phyloP scores from a whole-genome alignment of 176 grass and related monocot species.

The Carex pumila region DNA sequence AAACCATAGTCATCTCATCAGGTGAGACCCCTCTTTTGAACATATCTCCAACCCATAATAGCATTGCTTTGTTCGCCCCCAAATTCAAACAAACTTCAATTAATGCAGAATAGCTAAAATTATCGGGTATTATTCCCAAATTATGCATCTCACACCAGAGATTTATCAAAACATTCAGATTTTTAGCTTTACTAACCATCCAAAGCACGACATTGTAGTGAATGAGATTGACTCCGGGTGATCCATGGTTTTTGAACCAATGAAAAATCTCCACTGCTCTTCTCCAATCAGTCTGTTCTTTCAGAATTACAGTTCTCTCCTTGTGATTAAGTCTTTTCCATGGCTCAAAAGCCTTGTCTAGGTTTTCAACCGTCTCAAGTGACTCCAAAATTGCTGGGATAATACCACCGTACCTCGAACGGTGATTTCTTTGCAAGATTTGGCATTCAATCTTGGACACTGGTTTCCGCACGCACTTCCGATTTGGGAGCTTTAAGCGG shows the following conservation, averaged over 20 bases:
- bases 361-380: conserved; percentile 31
- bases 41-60: conserved; percentile 71
- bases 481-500: neutral
- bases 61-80: conserved; percentile 24
- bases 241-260: conserved; percentile 41
- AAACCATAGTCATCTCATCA: conserved; percentile 69
- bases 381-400: conserved; percentile 60
- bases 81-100: conserved; percentile 65
- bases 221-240: conserved; percentile 65
- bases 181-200: conserved; percentile 38
- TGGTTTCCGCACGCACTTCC: conserved; percentile 6
- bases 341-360: conserved; percentile 58
- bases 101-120: conserved; percentile 58
- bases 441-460: neutral
- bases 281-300: conserved; percentile 81
- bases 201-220: conserved; percentile 75
- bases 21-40: conserved; percentile 64
- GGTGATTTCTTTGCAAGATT: neutral
- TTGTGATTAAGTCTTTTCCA: conserved; percentile 53
- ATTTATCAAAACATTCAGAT: conserved; percentile 43
- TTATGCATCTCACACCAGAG: conserved; percentile 71
- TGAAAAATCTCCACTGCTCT: conserved; percentile 58
- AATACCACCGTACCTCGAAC: conserved; percentile 48
- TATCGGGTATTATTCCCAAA: conserved; percentile 32
- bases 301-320: conserved; percentile 81